Conservation (phyloP, 345 rosid species). For the Corchorus olitorius region DNA sequence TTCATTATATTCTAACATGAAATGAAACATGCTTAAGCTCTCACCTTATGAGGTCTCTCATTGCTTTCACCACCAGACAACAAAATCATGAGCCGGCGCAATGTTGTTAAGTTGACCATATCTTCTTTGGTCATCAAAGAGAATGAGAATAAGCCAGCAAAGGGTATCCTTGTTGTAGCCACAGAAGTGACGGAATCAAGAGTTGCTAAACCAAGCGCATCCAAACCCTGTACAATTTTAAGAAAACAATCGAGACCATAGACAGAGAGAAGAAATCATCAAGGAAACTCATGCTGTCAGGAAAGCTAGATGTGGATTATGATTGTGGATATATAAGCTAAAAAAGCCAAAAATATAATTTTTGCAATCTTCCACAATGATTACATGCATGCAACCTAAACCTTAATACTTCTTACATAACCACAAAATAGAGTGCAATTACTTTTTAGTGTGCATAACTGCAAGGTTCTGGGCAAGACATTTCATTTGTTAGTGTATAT, state of each 20-base stretch:
- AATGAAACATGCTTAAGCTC: conserved; percentile 1
- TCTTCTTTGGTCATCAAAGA: conserved; percentile 77
- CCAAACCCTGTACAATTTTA: conserved; percentile 65
- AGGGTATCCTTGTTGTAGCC: conserved; percentile 50
- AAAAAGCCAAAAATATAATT: not conserved
- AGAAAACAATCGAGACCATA: conserved; percentile 22
- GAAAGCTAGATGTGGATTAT: not conserved
- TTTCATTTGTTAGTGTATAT: not conserved
- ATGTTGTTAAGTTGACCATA: conserved; percentile 63
- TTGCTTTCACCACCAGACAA: conserved; percentile 52
- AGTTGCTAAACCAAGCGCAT: conserved; percentile 85
- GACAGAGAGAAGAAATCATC: not conserved
- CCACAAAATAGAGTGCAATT: not conserved
- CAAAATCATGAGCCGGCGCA: conserved; percentile 65
- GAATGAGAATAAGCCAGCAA: conserved; percentile 40
- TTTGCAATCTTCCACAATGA: not conserved
- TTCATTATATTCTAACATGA: not conserved
- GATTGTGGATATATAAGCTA: not conserved
- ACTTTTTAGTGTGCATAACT: not conserved
- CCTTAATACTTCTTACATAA: not conserved
- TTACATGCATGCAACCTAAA: not conserved
- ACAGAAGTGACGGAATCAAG: conserved; percentile 60
- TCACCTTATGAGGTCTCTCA: conserved; percentile 44
- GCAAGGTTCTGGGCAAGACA: not conserved
- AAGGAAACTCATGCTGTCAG: not conserved